These are phyloP conservation scores for Backusella sp. DNA, from an alignment of 192 early-diverging fungal genomes.

Conservation along the genomic window DNA sequence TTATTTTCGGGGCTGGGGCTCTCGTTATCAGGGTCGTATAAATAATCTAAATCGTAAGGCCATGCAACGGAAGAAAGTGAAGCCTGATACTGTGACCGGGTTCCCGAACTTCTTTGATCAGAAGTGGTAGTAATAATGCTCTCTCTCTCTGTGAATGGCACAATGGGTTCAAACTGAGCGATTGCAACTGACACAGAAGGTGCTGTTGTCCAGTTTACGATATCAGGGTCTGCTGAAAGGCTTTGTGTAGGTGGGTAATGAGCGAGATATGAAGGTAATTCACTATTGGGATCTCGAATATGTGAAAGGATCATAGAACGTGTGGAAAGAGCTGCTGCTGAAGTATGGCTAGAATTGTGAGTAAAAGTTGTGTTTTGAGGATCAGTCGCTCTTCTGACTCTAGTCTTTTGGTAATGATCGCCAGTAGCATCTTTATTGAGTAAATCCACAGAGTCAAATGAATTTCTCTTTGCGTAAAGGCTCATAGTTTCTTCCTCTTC, in stretches of 20 bases:
- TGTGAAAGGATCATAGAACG: not conserved
- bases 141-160: not conserved
- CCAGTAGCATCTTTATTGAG: not conserved
- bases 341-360: not conserved
- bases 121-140: not conserved
- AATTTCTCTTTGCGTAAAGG: not conserved
- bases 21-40: not conserved
- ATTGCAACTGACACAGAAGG: not conserved
- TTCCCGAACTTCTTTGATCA: not conserved
- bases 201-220: slow-evolving; percentile 22
- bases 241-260: not conserved
- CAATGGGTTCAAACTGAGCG: not conserved
- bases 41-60: not conserved
- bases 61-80: not conserved
- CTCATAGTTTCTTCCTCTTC: not conserved
- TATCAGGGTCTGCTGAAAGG: slow-evolving; percentile 22
- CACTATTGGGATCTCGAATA: not conserved
- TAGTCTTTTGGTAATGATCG: not conserved
- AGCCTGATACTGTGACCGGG: not conserved
- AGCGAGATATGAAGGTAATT: not conserved
- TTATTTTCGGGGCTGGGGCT: not conserved
- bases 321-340: not conserved
- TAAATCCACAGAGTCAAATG: not conserved
- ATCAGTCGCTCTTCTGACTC: not conserved
- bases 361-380: not conserved